Conservation (phyloP, 2,329 filamentous ascomycete genomes). For the Neurospora crassa region DNA sequence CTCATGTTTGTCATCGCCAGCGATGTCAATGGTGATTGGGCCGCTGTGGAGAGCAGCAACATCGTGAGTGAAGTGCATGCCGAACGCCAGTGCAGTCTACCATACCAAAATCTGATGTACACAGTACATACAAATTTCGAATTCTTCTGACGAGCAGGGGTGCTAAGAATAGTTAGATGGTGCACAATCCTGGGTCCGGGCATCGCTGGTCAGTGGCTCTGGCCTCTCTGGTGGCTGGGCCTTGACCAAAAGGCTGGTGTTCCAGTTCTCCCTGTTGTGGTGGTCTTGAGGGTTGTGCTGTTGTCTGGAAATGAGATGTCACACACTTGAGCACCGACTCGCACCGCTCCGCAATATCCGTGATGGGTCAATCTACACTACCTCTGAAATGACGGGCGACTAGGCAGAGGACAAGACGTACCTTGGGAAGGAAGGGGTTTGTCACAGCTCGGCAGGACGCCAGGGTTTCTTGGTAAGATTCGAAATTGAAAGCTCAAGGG, state of each 20-base stretch:
- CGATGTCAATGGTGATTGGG: not conserved
- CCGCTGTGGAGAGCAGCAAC: not conserved
- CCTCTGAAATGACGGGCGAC: not conserved
- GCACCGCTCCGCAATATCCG: not conserved
- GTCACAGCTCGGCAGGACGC: not conserved
- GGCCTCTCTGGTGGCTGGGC: not conserved
- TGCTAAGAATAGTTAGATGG: not conserved
- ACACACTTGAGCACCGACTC: not conserved
- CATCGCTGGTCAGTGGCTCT: not conserved
- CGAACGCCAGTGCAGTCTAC: not conserved
- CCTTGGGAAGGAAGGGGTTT: not conserved
- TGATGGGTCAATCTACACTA: not conserved
- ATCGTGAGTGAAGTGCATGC: not conserved
- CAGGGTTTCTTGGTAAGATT: not conserved
- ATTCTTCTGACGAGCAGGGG: not conserved
- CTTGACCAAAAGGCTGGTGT: not conserved
- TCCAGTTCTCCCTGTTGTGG: not conserved
- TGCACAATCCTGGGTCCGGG: not conserved
- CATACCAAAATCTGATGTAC: not conserved
- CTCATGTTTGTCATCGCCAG: not conserved
- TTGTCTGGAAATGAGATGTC: not conserved
- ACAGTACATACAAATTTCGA: not conserved
- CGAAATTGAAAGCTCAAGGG: not conserved
- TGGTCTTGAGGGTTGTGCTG: not conserved
- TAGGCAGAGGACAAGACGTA: not conserved